phyloP scores from a whole-genome alignment of 371 early-diverging fungal genomes.

The Sporodiniella umbellata region DNA sequence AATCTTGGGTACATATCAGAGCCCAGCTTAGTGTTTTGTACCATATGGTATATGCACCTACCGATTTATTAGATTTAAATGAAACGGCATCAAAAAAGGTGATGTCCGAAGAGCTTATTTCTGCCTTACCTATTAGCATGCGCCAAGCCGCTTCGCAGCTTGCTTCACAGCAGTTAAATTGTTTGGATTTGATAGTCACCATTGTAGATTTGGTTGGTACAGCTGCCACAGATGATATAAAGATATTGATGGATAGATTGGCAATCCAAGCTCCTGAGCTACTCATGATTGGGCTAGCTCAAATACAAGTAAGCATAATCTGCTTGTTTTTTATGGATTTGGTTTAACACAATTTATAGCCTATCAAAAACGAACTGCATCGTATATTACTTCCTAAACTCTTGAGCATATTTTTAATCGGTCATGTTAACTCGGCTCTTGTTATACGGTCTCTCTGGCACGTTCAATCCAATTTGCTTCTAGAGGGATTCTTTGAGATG shows the following conservation, averaged over 20 bases:
- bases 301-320: slow-evolving; percentile 46
- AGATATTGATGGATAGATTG: slow-evolving; percentile 61
- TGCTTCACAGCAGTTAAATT: slow-evolving; percentile 68
- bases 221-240: slow-evolving; percentile 58
- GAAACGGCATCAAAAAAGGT: slow-evolving; percentile 41
- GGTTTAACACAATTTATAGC: slow-evolving; percentile 19
- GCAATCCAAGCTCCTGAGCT: slow-evolving; percentile 74
- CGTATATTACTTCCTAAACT: slow-evolving; percentile 67
- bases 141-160: slow-evolving; percentile 50
- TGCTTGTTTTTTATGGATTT: not conserved
- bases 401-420: slow-evolving; percentile 68
- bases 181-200: slow-evolving; percentile 67
- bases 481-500: slow-evolving; percentile 71
- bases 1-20: slow-evolving; percentile 69
- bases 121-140: slow-evolving; percentile 40
- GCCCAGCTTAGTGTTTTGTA: slow-evolving; percentile 74
- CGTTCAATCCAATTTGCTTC: slow-evolving; percentile 52
- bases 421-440: slow-evolving; percentile 69
- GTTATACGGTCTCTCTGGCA: slow-evolving; percentile 78
- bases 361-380: slow-evolving; percentile 62
- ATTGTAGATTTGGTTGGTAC: slow-evolving; percentile 60
- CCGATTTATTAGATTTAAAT: slow-evolving; percentile 48
- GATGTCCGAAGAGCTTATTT: slow-evolving; percentile 46
- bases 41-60: slow-evolving; percentile 56
- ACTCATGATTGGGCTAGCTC: slow-evolving; percentile 71